Conservation (phyloP, 2,329 filamentous ascomycete genomes). For the Huntiella decipiens region DNA sequence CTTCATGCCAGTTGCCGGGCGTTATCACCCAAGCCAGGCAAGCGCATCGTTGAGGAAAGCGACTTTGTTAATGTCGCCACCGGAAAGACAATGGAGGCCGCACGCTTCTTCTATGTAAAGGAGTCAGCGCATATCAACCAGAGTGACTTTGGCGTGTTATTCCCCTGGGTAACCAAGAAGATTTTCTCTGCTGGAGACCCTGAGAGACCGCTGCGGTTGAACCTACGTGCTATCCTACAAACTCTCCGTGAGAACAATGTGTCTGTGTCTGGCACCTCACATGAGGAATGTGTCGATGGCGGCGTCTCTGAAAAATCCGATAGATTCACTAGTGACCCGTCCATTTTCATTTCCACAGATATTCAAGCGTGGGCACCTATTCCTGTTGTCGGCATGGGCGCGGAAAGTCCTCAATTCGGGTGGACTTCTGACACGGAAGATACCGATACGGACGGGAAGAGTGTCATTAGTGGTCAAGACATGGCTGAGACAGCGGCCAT, state of each 20-base stretch:
- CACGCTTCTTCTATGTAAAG: slow-evolving; percentile 56
- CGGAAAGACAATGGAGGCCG: slow-evolving; percentile 23
- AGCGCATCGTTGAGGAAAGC: slow-evolving; percentile 22
- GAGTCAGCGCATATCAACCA: slow-evolving; percentile 66
- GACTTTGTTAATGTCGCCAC: slow-evolving; percentile 16
- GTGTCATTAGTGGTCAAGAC: slow-evolving; percentile 5
- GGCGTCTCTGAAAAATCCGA: slow-evolving; percentile 5
- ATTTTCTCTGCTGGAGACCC: slow-evolving; percentile 39
- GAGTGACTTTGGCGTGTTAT: slow-evolving; percentile 66
- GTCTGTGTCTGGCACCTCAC: slow-evolving; percentile 29
- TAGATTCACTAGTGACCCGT: slow-evolving; percentile 22
- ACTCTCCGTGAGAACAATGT: slow-evolving; percentile 32
- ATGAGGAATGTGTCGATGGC: slow-evolving; percentile 29
- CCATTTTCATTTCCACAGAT: slow-evolving; percentile 28
- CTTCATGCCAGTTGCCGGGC: slow-evolving; percentile 48
- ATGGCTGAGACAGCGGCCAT: slow-evolving; percentile 6
- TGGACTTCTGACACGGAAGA: slow-evolving; percentile 3
- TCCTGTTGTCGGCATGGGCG: slow-evolving; percentile 6
- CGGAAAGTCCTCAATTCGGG: slow-evolving; percentile 9
- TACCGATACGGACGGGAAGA: slow-evolving; percentile 11
- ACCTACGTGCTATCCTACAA: slow-evolving; percentile 39
- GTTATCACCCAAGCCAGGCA: slow-evolving; percentile 37
- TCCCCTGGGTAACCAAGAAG: slow-evolving; percentile 48
- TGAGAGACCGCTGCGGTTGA: slow-evolving; percentile 38
- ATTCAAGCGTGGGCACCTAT: slow-evolving; percentile 7